Base-by-base conservation (phyloP, 495 filamentous ascomycete genomes). In the Hamigera avellanea region DNA sequence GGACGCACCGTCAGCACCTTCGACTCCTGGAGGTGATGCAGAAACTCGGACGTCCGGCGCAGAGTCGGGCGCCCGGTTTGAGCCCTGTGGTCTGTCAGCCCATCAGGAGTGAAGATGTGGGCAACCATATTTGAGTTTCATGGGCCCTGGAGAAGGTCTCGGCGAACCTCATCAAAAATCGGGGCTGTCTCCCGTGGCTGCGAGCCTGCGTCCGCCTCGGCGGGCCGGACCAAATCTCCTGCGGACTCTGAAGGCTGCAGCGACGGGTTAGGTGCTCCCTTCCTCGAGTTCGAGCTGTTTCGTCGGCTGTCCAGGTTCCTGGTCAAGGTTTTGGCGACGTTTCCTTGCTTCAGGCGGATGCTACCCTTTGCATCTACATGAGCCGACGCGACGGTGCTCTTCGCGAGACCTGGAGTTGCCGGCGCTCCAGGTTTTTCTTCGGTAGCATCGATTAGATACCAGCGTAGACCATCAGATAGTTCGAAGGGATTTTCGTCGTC, bases 401-500 rank as follows among this genome's bases (percentile, higher is more conserved):
- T 91, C 10, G 80, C 80, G 25, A 93, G 63, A 0, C 93, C 88
- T 0, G 91, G 87, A 0, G 86, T 96, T 9, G 78, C 78, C 2
- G 91, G 91, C 2, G 91, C 93, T n/a, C 89, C 91, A 6, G 83
- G 75, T 53, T 95, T 95, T 54, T 96, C 91, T 50, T 99, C 91
- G 2, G 71, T 69, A 0, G 91, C 91, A 51, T 99, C 89, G 8
- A 96, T 73, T 2, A 96, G 73, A 50, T 94, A 96, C 91, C 91
- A 99, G 19, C 89, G 74, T 13, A 99, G 66, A 13, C 91, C 91
- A 49, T 99, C 91, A 0, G 87, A 94, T 12, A 99, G 72, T 44
- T 95, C 88, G 48, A 96, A 99, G 1, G 91, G 91, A 52, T 99
- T 99, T 40, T 99, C 91, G 42, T 98, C 88, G 29, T 91, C 86